Base-by-base conservation (phyloP, 805 yeast genomes). In the Sugiyamaella marilandica region DNA sequence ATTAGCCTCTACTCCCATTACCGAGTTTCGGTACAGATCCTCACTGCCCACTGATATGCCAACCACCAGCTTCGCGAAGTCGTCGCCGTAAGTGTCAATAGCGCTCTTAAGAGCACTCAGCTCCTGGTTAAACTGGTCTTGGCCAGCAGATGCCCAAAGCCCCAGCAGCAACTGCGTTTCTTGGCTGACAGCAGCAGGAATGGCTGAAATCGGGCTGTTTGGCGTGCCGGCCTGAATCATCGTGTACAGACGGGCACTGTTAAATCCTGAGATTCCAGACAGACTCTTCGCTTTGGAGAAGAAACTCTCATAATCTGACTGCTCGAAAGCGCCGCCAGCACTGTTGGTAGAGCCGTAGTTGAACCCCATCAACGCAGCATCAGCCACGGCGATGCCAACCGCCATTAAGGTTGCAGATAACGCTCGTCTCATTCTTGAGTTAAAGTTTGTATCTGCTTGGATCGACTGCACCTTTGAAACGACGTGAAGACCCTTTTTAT, bases 41-140 rank as follows among this genome's bases (percentile, higher is more conserved):
- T 87, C 96, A 21, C 94, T 85, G 62, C 95, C 96, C 59, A 87
- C 95, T 45, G 86, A 75, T 72, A 87, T 76, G 37, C 82, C 84
- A 63, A 84, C 81, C 62, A 87, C 77, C 52, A 55, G 49, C 45
- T 56, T 58, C 11, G 35, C 33, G 34, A 58, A 44, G 39, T 52
- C 33, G 37, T 26, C 11, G 13, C 61, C 61, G 45, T 54, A 54
- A 19, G 39, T 37, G 24, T 39, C 19, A 46, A 56, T 52, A 47
- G 61, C 61, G 16, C 41, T 24, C 48, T 52, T 47, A 21, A 58
- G 52, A 24, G 59, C 61, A 21, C 55, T 36, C 14, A 58, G 31
- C 47, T 58, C 61, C 13, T 58, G 45, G 53, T 51, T 43, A 47
- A 58, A 56, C 37, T 47, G 41, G 32, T 39, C 58, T 26, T 45